Evolutionary conservation across 257 asterid species (phyloP), one percentile per base, ranked within the genome.

Genomic region (Dorcoceras hygrometricum): DNA sequence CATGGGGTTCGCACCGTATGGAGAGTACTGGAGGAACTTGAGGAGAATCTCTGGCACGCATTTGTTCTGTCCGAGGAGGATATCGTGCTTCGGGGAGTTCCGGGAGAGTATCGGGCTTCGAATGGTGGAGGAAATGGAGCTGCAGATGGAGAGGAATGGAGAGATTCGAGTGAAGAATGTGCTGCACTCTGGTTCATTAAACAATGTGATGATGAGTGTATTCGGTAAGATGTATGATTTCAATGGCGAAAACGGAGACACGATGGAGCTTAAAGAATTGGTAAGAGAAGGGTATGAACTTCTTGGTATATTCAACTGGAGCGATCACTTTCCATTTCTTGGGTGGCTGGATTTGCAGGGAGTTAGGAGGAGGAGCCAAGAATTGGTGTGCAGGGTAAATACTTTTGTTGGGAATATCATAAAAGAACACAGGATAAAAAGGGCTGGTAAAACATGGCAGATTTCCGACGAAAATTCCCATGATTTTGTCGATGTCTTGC

Each of bases 1-100:
- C 32, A 91, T 91, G 94, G 98, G 98, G 0, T 91, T 91, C 65
- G 95, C 98, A 1, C 91, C 94, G 4, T 87, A 86, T 26, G 97
- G 98, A 0, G 91, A 79, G 34, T 89, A 91, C 64, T 91, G 97
- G 97, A 75, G 96, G 77, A 72, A 71, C 46, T 43, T 91, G 63
- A 72, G 96, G 34, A 76, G 93, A 57, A 76, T 88, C 18, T 83
- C 96, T 0, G 83, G 95, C 2, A 77, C 84, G 11, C 91, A 91
- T 34, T 55, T 91, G 78, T 86, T 91, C 61, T 69, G 91, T 24
- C 95, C 97, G 0, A 79, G 43, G 70, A 80, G 89, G 24, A 48
- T 86, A 12, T 66, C 87, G 1, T 12, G 34, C 23, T 77, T 80
- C 14, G 86, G 84, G 14, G 78, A 56, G 29, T 23, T 76, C 22